Evolutionary conservation across 805 yeast species (phyloP).

Genomic region (Peterozyma toletana): DNA sequence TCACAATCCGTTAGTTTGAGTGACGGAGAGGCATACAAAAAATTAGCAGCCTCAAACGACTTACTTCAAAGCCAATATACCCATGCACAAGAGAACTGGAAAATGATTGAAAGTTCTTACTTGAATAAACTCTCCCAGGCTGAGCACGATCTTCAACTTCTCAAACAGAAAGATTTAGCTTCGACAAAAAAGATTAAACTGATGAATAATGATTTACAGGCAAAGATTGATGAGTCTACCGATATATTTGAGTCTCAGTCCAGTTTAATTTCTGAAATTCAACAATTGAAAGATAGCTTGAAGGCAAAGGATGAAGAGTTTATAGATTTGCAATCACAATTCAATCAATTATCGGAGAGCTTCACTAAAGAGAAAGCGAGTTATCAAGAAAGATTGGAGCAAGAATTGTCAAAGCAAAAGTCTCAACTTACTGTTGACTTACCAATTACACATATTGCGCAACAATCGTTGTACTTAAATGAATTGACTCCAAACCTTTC

Average conservation of each 20-base stretch:
- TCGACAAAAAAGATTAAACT: slow-evolving; percentile 20
- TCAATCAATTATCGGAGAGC: slow-evolving; percentile 23
- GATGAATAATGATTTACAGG: slow-evolving; percentile 28
- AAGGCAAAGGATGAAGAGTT: slow-evolving; percentile 13
- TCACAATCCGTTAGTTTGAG: too few species aligned
- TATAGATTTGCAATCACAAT: slow-evolving; percentile 16
- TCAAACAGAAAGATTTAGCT: slow-evolving; percentile 22
- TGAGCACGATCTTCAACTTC: slow-evolving; percentile 36
- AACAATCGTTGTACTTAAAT: slow-evolving; percentile 18
- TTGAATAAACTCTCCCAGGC: slow-evolving; percentile 35
- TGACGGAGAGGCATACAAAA: slow-evolving; percentile 27
- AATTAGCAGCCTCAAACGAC: slow-evolving; percentile 40
- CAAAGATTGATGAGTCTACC: slow-evolving; percentile 18
- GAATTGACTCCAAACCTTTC: slow-evolving; percentile 14
- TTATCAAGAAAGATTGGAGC: slow-evolving; percentile 17
- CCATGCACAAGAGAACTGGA: slow-evolving; percentile 77
- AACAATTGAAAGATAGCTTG: slow-evolving; percentile 17
- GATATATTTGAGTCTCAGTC: slow-evolving; percentile 18
- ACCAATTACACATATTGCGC: slow-evolving; percentile 5
- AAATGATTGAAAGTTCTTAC: slow-evolving; percentile 64
- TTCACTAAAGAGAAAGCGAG: slow-evolving; percentile 16
- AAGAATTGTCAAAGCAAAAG: slow-evolving; percentile 21
- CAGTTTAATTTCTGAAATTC: slow-evolving; percentile 12
- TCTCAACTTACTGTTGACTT: slow-evolving; percentile 7
- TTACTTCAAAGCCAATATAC: slow-evolving; percentile 64